Base-by-base conservation (phyloP, 2,329 filamentous ascomycete genomes). In the Arthrinium puccinioides region DNA sequence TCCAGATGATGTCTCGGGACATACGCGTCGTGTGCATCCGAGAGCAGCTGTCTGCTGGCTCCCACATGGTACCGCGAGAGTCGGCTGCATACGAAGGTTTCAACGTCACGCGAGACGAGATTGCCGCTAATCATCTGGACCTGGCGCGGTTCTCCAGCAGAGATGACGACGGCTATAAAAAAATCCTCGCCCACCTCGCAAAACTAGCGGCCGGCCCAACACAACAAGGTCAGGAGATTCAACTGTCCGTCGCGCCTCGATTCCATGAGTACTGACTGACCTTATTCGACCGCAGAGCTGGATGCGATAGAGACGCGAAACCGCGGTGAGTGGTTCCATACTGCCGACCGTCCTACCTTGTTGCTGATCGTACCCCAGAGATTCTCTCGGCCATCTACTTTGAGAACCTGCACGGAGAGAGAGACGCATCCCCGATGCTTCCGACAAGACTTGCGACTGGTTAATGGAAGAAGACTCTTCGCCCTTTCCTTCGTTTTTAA, bases 401-500 rank as follows among this genome's bases (percentile, higher is more conserved):
- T 19, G 40, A 42, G 18, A 24, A 36, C n/a, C 23, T 27, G 10
- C 40, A 27, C 10, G 25, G 15, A 34, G 36, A 21, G 21, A 33
- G 15, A 35, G 39, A 9, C 18, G 24, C 21, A 27, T 25, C 20
- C 21, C 30, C 3, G 36, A 42, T 10, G 26, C 31, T 21, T 25
- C 24, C 27, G 32, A 32, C n/a, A 14, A 18, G n/a, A 38, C 36
- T n/a, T 42, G 40, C 28, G 24, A 36, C 9, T 38, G 34, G 18
- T 23, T 42, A 9, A n/a, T 42, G 18, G 15, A 10, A 30, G n/a
- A 23, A 21, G 21, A 19, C 9, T 5, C 32, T 1, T 42, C 40
- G 9, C 29, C 25, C 4, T 42, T 42, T 32, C 19, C 25, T 14
- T 21, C 32, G 15, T 49, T 46, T 43, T 38, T 48, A 1, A 26